Evolutionary conservation across 2,329 filamentous ascomycete species (phyloP), one percentile per base, ranked within the genome.

Genomic region (Diaporthe australafricana): DNA sequence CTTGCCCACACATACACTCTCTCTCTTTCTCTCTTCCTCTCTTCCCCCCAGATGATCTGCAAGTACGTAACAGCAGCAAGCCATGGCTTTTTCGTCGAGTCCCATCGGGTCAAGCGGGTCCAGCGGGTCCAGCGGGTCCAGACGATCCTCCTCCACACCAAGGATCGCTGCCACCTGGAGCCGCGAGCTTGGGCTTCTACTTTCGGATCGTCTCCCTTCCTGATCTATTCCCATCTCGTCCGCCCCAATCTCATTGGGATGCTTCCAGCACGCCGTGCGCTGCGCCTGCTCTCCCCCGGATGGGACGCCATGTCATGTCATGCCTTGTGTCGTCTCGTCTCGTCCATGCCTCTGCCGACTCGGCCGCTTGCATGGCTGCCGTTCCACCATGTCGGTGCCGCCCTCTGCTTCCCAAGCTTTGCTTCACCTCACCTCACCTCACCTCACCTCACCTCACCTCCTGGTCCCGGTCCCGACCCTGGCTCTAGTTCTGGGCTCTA

Each of bases 351-450:
- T 35, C n/a, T 47, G 40, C 48, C 40, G n/a, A 38, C 50, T 32
- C 30, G 52, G 66, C 66, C 66, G 66, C 66, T 50, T 56, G 22
- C 55, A 63, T 52, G 57, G 57, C 68, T 70, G 42, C 48, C 35
- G 57, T 70, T 56, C 68, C 56, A 71, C 60, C 60, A 67, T 48
- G 30, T 67, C 62, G 68, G 68, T 65, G 57, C 66, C 53, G 40
- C 42, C 52, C 40, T 68, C 66, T 48, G 66, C 52, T 53, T 48
- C 32, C 35, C 30, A 56, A 11, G 38, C 56, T 60, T 20, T 27
- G 30, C 65, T 57, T 42, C 52, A 60, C 53, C 20, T 48, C 25
- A n/a, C 45, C 30, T 40, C 53, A 14, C 27, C 47, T 40, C 40
- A n/a, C 65, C 48, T 42, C 52, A 60, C 53, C 20, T 48, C 25